Evolutionary conservation across 2,329 filamentous ascomycete species (phyloP), one percentile per base, ranked within the genome.

Genomic region (Venturia asperata): DNA sequence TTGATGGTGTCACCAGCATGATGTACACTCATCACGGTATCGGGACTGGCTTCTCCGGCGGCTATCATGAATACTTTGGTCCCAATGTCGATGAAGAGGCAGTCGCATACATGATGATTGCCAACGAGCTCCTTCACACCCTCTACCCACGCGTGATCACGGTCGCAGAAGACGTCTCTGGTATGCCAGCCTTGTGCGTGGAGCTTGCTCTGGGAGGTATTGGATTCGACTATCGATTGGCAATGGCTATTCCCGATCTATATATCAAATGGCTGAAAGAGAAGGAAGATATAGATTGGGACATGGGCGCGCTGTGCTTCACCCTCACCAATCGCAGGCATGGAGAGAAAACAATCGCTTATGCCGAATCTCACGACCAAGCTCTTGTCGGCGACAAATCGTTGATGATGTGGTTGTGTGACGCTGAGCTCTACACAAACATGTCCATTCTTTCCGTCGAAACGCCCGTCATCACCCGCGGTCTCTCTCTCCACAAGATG

Each of bases 231-330:
- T 99, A 99, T 77, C 87, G 94, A 70, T 85, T 99, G 41, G 92
- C 92, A 65, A 99, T 99, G 94, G 94, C 94, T 5, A 87, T 99
- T 68, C 94, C 94, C 4, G 94, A 99, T 76, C 90, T 99, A 86
- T 99, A 95, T 86, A 99, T 99, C 82, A 99, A 99, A 79, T 91
- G 95, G 74, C 77, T 97, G 67, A 99, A 99, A 77, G 94, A 99
- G 78, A 87, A 91, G 75, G 83, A 89, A 72, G 94, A 99, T 72
- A 82, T 91, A 68, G 85, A 96, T 11, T 99, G 94, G 94, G 90
- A 97, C 71, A 89, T 99, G 77, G 86, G 85, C 66, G 87, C 84
- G 70, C 89, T 99, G 63, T 87, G 87, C 74, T 92, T 88, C 78
- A 97, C 92, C 0, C 79, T 99, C 66, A 96, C 90, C 27, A 97